Conservation (phyloP, 1,139 yeast species). For the Pichia sp. region DNA sequence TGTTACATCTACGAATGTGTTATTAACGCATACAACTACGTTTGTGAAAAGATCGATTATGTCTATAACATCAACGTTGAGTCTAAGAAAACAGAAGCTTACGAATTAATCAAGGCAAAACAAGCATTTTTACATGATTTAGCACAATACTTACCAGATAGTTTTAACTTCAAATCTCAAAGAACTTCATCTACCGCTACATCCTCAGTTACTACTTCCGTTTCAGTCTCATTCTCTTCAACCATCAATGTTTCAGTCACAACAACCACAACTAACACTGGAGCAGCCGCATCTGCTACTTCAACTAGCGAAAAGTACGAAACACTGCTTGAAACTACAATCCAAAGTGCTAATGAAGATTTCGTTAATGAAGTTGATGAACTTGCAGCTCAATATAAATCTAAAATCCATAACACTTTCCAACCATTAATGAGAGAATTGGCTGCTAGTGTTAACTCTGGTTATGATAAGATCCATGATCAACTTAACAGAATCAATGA, state of each 20-base stretch:
- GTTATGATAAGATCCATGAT: slow-evolving; percentile 46
- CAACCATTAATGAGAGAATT: slow-evolving; percentile 42
- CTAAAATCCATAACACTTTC: slow-evolving; percentile 37
- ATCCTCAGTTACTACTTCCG: slow-evolving; percentile 2
- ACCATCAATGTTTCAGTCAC: neutral
- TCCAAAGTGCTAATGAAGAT: slow-evolving; percentile 43
- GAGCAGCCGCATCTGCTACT: slow-evolving; percentile 8
- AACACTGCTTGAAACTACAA: slow-evolving; percentile 42
- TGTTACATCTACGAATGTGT: slow-evolving; percentile 1
- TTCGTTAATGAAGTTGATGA: slow-evolving; percentile 42
- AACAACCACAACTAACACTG: slow-evolving; percentile 2
- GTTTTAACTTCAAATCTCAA: slow-evolving; percentile 3
- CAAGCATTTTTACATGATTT: slow-evolving; percentile 26
- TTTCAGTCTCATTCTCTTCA: neutral
- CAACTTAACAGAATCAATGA: slow-evolving; percentile 51
- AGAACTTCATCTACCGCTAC: neutral
- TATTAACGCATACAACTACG: neutral
- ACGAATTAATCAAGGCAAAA: slow-evolving; percentile 29
- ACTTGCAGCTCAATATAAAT: slow-evolving; percentile 37
- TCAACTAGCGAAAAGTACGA: slow-evolving; percentile 34
- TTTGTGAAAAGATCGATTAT: slow-evolving; percentile 10
- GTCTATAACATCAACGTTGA: slow-evolving; percentile 22
- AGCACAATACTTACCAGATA: slow-evolving; percentile 7
- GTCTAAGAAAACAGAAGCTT: slow-evolving; percentile 27
- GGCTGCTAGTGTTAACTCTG: slow-evolving; percentile 41